Percentiles rank a stretch among this genome's conserved stretches.
Conservation (phyloP, 83 land plant species). For the Picea abies region DNA sequence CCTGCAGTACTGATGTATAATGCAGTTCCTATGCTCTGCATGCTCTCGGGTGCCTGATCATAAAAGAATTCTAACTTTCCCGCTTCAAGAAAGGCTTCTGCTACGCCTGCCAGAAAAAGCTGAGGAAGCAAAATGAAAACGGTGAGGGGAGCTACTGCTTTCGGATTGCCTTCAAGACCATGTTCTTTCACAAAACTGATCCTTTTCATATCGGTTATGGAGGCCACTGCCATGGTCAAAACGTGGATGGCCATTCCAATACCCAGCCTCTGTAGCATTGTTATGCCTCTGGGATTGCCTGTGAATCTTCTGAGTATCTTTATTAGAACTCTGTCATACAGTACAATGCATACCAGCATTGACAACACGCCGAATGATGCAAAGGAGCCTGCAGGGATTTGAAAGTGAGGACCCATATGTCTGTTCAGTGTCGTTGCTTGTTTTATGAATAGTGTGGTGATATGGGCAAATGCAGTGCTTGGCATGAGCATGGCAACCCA, state of each 20-base stretch:
- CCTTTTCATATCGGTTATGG: constrained; percentile 30
- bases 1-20: constrained; percentile 30
- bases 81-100: constrained; percentile 41
- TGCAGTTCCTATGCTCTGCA: constrained; percentile 69
- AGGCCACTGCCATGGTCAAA: constrained; percentile 42
- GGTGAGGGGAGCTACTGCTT: constrained; percentile 31
- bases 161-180: constrained; percentile 16
- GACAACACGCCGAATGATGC: constrained; percentile 35
- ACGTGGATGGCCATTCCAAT: constrained; percentile 36
- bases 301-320: constrained; percentile 24
- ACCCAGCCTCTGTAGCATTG: constrained; percentile 53
- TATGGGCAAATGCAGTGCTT: constrained; percentile 38
- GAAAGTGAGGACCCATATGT: constrained; percentile 32
- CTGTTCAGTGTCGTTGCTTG: constrained; percentile 65
- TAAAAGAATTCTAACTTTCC: constrained; percentile 59
- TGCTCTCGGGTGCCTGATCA: constrained; percentile 52
- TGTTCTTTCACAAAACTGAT: constrained; percentile 28
- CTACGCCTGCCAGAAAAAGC: constrained; percentile 50
- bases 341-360: constrained; percentile 32
- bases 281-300: constrained; percentile 51
- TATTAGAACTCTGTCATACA: constrained; percentile 64
- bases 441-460: no score
- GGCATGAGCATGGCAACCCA: constrained; percentile 38
- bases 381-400: constrained; percentile 48
- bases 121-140: constrained; percentile 59